Evolutionary conservation across 495 filamentous ascomycete genomes (phyloP).

Genomic region (Filosporella fistucella): DNA sequence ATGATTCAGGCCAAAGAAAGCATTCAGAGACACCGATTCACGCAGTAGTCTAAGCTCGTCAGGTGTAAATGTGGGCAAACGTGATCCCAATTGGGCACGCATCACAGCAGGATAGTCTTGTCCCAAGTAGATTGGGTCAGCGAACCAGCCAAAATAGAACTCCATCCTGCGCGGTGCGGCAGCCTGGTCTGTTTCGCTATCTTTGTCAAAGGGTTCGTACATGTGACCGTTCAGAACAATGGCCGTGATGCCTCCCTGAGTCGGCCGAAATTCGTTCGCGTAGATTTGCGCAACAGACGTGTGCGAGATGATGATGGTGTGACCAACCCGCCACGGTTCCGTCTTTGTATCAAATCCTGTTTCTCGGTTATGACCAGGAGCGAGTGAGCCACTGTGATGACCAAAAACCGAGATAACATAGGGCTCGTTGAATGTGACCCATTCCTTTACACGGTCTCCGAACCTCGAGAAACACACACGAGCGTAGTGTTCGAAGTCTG

Average conservation of each 20-base stretch:
- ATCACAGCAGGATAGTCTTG: slow-evolving; percentile 68
- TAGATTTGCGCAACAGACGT: slow-evolving; percentile 56
- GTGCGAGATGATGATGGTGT: slow-evolving; percentile 53
- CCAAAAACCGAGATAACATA: slow-evolving; percentile 54
- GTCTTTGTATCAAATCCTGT: slow-evolving; percentile 46
- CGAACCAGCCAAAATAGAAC: slow-evolving; percentile 61
- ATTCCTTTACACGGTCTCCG: slow-evolving; percentile 51
- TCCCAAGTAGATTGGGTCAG: slow-evolving; percentile 68
- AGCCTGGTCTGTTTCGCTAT: slow-evolving; percentile 46
- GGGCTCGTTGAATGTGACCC: slow-evolving; percentile 63
- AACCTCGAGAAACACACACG: slow-evolving; percentile 50
- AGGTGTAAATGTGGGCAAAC: slow-evolving; percentile 57
- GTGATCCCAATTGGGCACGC: slow-evolving; percentile 63
- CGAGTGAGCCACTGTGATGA: slow-evolving; percentile 51
- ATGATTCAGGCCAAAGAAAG: slow-evolving; percentile 81
- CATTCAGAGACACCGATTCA: slow-evolving; percentile 53
- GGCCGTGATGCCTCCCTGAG: slow-evolving; percentile 49
- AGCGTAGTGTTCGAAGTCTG: slow-evolving; percentile 58
- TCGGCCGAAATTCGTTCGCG: slow-evolving; percentile 57
- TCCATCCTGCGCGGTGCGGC: slow-evolving; percentile 57
- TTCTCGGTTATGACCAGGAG: slow-evolving; percentile 50
- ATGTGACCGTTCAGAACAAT: slow-evolving; percentile 57
- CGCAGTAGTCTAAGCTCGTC: slow-evolving; percentile 62
- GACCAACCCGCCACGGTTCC: slow-evolving; percentile 55
- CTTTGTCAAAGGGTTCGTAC: slow-evolving; percentile 47